These are phyloP conservation scores for Gossypium davidsonii DNA, from an alignment of 441 rosid genomes.

Conservation along the genomic window DNA sequence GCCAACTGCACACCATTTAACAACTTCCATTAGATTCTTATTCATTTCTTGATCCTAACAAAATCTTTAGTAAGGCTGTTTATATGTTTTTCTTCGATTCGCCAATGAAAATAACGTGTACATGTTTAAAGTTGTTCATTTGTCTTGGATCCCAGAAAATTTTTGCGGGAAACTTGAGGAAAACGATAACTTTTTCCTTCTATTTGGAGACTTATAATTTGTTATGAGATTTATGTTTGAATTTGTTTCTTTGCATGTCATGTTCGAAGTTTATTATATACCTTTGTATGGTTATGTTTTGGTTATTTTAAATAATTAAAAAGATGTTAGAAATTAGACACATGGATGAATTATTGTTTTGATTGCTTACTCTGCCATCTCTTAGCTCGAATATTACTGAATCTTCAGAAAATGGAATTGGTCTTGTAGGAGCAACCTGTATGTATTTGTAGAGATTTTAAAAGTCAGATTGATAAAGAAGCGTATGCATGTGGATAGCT, in stretches of 20 bases:
- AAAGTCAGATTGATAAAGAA: conserved; percentile 9
- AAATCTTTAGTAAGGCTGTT: neutral
- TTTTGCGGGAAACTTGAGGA: neutral
- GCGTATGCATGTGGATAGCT: neutral
- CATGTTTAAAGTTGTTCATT: neutral
- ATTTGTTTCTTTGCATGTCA: neutral
- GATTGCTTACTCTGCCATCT: conserved; percentile 63
- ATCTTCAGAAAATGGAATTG: conserved; percentile 53
- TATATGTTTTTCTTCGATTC: neutral
- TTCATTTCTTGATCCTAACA: neutral
- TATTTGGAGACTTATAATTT: neutral
- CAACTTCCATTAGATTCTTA: neutral
- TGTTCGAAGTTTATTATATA: neutral
- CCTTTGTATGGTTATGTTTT: neutral
- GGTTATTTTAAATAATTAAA: neutral
- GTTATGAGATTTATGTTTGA: neutral
- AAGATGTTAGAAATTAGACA: neutral
- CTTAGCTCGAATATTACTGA: conserved; percentile 53
- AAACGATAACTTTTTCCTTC: neutral
- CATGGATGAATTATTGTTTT: neutral
- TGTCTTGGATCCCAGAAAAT: neutral
- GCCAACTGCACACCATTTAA: conserved; percentile 39
- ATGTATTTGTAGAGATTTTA: conserved; percentile 7
- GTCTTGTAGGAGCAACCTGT: conserved; percentile 63
- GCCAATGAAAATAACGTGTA: neutral